Percentiles rank a stretch among this genome's conserved stretches.
These are phyloP conservation scores for Cicer cuneatum DNA, from an alignment of 306 rosid species.

Conservation along the genomic window DNA sequence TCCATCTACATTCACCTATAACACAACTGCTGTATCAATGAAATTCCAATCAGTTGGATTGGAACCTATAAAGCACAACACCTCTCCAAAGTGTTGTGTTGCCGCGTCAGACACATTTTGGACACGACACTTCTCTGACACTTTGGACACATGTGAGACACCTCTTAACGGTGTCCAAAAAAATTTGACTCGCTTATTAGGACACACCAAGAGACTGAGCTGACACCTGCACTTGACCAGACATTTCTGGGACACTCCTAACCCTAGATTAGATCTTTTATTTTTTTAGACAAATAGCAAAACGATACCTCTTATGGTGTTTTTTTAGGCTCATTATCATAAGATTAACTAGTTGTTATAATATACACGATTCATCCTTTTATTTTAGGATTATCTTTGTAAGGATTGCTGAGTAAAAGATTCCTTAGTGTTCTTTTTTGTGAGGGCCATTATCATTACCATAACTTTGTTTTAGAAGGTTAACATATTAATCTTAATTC, in stretches of 20 bases:
- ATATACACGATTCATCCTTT: not conserved
- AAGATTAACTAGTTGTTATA: not conserved
- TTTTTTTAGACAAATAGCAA: not conserved
- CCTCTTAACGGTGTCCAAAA: not conserved
- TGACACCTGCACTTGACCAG: too few relatives aligned
- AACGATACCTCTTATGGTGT: not conserved
- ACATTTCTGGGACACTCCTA: not conserved
- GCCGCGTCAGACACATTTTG: not conserved
- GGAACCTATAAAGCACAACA: too few relatives aligned
- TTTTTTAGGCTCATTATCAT: not conserved
- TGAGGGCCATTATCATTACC: not conserved
- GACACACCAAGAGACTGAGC: not conserved
- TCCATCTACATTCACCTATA: not conserved
- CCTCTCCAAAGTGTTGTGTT: too few relatives aligned
- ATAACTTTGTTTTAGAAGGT: not conserved
- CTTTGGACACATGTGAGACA: not conserved
- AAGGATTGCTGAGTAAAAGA: not conserved
- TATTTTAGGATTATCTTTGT: not conserved
- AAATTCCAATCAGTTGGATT: constrained; percentile 5
- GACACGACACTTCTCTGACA: not conserved
- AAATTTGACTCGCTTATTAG: not conserved
- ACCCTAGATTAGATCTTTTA: not conserved
- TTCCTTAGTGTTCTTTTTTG: not conserved
- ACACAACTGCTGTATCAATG: not conserved
- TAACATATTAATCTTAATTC: not conserved